Conservation (phyloP, 225 moss, liverwort and hornwort genomes). For the Ulota crispa region DNA sequence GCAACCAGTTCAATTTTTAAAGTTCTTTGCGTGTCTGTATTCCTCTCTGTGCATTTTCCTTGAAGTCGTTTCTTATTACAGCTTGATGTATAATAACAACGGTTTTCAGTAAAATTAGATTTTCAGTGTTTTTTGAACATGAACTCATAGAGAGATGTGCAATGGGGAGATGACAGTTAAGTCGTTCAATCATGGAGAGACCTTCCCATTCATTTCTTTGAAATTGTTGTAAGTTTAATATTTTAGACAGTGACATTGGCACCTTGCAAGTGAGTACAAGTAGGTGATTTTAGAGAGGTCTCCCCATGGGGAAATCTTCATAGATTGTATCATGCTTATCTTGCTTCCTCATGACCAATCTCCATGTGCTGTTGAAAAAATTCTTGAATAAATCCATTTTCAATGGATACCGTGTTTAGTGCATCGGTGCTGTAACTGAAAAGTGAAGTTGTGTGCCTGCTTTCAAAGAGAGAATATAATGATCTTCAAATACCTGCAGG, state of each 20-base stretch:
- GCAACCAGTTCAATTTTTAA: neutral
- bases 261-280: neutral
- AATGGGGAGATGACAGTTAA: neutral
- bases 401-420: neutral
- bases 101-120: neutral
- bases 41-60: neutral
- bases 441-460: neutral
- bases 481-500: constrained; percentile 8
- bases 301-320: neutral
- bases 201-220: neutral
- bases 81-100: neutral
- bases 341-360: neutral
- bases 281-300: neutral
- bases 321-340: neutral
- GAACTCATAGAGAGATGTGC: neutral
- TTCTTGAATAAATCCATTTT: neutral
- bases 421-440: neutral
- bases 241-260: neutral
- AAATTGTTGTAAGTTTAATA: neutral
- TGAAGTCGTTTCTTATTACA: neutral
- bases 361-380: too few species aligned
- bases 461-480: neutral
- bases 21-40: neutral
- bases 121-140: neutral
- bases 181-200: neutral